Evolutionary conservation across 179 eudicot genomes (phyloP).

Genomic region (Silene coronaria): DNA sequence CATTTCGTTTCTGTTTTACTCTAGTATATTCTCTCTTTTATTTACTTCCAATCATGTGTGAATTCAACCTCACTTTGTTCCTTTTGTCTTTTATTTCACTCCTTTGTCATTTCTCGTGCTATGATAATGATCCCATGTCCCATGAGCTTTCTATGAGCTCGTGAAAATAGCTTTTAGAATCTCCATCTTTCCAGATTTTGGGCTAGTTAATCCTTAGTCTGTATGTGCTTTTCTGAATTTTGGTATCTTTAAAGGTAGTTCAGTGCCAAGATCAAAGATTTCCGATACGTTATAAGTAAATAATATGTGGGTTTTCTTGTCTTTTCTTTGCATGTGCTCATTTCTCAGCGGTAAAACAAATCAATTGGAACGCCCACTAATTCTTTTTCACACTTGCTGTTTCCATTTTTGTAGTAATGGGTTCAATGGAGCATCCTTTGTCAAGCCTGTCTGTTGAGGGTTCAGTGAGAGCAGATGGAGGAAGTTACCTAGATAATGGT

Average conservation of each 20-base stretch:
- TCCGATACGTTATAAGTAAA: not conserved
- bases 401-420: constrained; percentile 62
- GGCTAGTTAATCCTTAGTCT: not conserved
- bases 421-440: constrained; percentile 89
- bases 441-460: constrained; percentile 66
- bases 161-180: not conserved
- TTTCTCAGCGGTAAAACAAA: not conserved
- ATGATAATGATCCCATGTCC: too few species aligned
- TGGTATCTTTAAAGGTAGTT: not conserved
- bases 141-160: not conserved
- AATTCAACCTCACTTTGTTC: not conserved
- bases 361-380: not conserved
- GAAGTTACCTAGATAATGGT: constrained; percentile 48
- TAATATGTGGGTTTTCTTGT: not conserved
- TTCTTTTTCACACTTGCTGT: constrained; percentile 2
- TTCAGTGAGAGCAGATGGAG: constrained; percentile 78
- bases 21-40: too few species aligned
- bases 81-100: not conserved
- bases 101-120: not conserved
- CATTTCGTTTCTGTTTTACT: not conserved
- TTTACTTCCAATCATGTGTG: not conserved
- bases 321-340: not conserved
- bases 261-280: not conserved
- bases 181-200: not conserved
- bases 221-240: not conserved